Evolutionary conservation across 2,329 filamentous ascomycete species (phyloP), one percentile per base, ranked within the genome.

Genomic region (Xylaria arbuscula): DNA sequence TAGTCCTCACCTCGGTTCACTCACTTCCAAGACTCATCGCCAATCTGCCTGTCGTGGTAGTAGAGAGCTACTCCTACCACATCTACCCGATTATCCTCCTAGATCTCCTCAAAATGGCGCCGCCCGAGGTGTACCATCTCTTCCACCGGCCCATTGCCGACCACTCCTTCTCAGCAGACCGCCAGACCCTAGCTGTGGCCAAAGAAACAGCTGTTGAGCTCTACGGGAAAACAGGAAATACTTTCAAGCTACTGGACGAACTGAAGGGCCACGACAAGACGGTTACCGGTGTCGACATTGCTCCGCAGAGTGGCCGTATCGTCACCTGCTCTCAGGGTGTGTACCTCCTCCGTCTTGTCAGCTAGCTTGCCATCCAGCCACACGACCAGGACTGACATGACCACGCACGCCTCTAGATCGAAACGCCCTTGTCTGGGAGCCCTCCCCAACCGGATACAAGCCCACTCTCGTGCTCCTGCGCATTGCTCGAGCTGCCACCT

Each of bases 11-110:
- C 38, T 19, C 22, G 4, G 15, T 22, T 60, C 50, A 45, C 34
- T 40, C 50, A 48, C 28, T 48, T 32, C 51, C 32, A 48, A 45
- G 40, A 47, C 5, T 19, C 38, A 47, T 22, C 17, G 36, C 24
- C 17, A 40, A 62, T 32, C 68, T 62, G 51, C 32, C 60, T 15
- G 38, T 64, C 56, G 85, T 88, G 92, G 87, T 96, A 98, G 96
- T 98, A 91, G 96, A 98, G 96, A 97, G 93, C 89, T 93, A 85
- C 93, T 97, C 93, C 93, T 96, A 93, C 92, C 90, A 86, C 83
- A 19, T 17, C 92, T 90, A 86, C 83, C 19, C n/a, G 17, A 58
- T 34, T 11, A 22, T 38, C 19, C 22, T 15, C 36, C 11, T 19
- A 1, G 28, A 51, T 8, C 7, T 17, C 5, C 34, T 50, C 2